Evolutionary conservation across 2,329 filamentous ascomycete genomes (phyloP).

Genomic region (Fusarium sp.): DNA sequence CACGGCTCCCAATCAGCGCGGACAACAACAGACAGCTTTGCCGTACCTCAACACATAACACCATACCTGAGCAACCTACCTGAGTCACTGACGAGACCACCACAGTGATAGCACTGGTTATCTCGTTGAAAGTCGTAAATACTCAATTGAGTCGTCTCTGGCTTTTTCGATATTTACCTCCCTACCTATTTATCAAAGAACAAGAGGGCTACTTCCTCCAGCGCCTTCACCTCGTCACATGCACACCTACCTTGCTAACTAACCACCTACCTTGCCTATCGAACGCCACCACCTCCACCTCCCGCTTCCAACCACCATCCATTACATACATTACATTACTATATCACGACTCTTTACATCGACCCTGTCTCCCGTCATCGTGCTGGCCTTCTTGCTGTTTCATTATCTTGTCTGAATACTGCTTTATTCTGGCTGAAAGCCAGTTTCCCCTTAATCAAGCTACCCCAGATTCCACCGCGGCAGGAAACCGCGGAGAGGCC

Average conservation of each 20-base stretch:
- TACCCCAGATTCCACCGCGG: conserved; percentile 49
- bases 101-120: conserved; percentile 6
- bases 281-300: conserved; percentile 40
- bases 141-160: neutral
- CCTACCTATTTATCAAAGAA: neutral
- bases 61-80: neutral
- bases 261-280: conserved; percentile 5
- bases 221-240: conserved; percentile 28
- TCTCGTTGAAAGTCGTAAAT: neutral
- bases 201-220: neutral
- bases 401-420: conserved; percentile 27
- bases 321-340: conserved; percentile 9
- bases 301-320: conserved; percentile 29
- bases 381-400: conserved; percentile 1
- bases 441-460: conserved; percentile 39
- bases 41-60: conserved; percentile 12
- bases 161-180: neutral
- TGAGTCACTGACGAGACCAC: neutral
- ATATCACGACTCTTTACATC: conserved; percentile 27
- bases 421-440: conserved; percentile 35
- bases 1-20: conserved; percentile 1
- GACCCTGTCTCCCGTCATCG: conserved; percentile 10
- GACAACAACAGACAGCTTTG: conserved; percentile 12
- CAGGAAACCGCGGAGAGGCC: conserved; percentile 54
- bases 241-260: conserved; percentile 7